Percentiles rank a stretch among this genome's conserved stretches.
Conservation (phyloP, 2,329 filamentous ascomycete genomes). For the Penicillium brasilianum region DNA sequence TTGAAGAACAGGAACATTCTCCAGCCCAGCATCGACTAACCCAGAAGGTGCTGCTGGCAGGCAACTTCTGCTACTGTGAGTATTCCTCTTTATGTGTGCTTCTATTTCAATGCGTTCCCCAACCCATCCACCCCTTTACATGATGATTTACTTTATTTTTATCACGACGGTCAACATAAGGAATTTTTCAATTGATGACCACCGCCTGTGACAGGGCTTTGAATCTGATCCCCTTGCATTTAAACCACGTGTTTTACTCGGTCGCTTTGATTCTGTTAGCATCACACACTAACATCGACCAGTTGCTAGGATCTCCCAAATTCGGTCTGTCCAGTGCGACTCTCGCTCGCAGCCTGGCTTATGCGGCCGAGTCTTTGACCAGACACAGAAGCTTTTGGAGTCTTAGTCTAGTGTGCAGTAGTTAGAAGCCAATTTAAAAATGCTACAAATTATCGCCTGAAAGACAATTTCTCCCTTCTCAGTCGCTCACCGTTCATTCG, state of each 20-base stretch:
- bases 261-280: constrained; percentile 21
- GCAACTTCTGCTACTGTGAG: constrained; percentile 10
- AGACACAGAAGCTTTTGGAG: constrained; percentile 15
- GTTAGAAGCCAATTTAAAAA: constrained; percentile 20
- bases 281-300: constrained; percentile 26
- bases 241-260: constrained; percentile 11
- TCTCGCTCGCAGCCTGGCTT: constrained; percentile 10
- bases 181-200: constrained; percentile 74
- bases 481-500: neutral
- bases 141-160: constrained; percentile 70
- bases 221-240: constrained; percentile 38
- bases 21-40: constrained; percentile 13
- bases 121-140: constrained; percentile 46
- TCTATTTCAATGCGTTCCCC: neutral
- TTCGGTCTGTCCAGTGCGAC: too few relatives aligned
- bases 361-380: constrained; percentile 8
- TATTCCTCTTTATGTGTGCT: neutral
- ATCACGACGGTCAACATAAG: constrained; percentile 92
- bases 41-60: constrained; percentile 8
- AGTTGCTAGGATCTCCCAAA: constrained; percentile 14
- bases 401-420: constrained; percentile 25
- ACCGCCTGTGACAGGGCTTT: constrained; percentile 74
- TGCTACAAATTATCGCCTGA: constrained; percentile 8
- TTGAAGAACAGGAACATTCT: constrained; percentile 25
- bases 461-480: neutral